A percentile compares a stretch with the other conserved stretches of the same genome.
Conservation (phyloP, 1,139 yeast genomes). For the Nematodospora anomalae region DNA sequence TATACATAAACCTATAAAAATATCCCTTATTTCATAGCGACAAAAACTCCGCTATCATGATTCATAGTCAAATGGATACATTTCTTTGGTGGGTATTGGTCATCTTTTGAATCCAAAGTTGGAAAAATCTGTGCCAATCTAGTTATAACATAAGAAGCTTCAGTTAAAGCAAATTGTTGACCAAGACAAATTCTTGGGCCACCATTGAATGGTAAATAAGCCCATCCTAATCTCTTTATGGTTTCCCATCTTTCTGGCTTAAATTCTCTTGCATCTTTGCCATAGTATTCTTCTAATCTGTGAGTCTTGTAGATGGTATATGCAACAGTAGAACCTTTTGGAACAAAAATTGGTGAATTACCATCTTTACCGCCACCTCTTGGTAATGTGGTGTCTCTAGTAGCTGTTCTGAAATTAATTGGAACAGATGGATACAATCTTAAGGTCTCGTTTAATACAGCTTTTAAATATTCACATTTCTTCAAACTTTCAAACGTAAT, state of each 20-base stretch:
- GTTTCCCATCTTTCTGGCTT: slow-evolving; percentile 54
- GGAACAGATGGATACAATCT: slow-evolving; percentile 61
- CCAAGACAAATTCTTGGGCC: slow-evolving; percentile 65
- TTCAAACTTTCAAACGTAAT: slow-evolving; percentile 52
- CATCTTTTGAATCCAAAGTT: slow-evolving; percentile 28
- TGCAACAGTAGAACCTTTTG: slow-evolving; percentile 46
- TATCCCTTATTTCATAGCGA: slow-evolving; percentile 17
- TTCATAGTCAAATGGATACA: slow-evolving; percentile 34
- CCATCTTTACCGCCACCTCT: slow-evolving; percentile 51
- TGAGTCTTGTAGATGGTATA: slow-evolving; percentile 50
- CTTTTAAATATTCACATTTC: slow-evolving; percentile 47
- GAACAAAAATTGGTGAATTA: slow-evolving; percentile 41
- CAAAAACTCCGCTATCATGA: slow-evolving; percentile 25
- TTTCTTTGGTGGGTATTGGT: slow-evolving; percentile 31
- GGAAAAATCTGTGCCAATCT: slow-evolving; percentile 45
- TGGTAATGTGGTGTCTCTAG: slow-evolving; percentile 47
- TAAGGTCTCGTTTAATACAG: slow-evolving; percentile 50
- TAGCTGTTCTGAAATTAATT: slow-evolving; percentile 43
- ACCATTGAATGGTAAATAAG: slow-evolving; percentile 58
- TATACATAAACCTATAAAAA: not conserved
- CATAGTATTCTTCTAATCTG: slow-evolving; percentile 44
- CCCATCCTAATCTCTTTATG: slow-evolving; percentile 47
- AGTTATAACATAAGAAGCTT: slow-evolving; percentile 48
- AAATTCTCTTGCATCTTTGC: slow-evolving; percentile 47
- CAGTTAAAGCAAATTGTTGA: slow-evolving; percentile 61